Evolutionary conservation across 331 rosid species (phyloP), one percentile per base, ranked within the genome.

Genomic region (Quercus tomentella): DNA sequence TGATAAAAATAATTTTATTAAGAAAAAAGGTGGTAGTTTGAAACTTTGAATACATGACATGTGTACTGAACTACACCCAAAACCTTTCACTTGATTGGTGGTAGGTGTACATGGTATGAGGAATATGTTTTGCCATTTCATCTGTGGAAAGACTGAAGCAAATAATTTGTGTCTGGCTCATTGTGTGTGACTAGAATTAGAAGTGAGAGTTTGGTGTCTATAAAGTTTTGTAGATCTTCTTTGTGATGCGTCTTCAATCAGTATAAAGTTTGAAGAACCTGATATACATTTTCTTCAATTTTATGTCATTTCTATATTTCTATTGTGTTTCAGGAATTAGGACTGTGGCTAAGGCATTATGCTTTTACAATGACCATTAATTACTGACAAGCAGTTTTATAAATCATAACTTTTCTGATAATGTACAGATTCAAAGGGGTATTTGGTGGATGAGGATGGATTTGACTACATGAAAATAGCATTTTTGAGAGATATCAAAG

Each of bases 381-480:
- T 41, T 62, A 15, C 67, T 22, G 25, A 81, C 72, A 56, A 41
- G 70, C 4, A 41, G 71, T 66, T 67, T 15, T 71, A 18, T 56
- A 71, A 69, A 65, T 31, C 7, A 33, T 28, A 67, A 56, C 17
- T 69, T 83, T 81, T 72, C 26, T 77, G 71, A 62, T 71, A 20
- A 56, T 85, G 76, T 73, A 68, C 95, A 95, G 99, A 95, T 87
- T 93, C 98, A n/a, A 95, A 88, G 81, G 99, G 99, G 54, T 95
- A 91, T 90, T 83, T 95, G 83, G 96, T 93, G 86, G 99, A 95
- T 81, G 99, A 95, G 82, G 99, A 95, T 72, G 99, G 99, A 77
- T 95, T 95, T 82, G 99, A 95, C 80, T 92, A 86, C 88, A 86
- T 89, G 91, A 95, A 95, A 88, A 89, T 95, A 77, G 87, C 93